Evolutionary conservation across 1,284 basidiomycete genomes (phyloP), one percentile per base, ranked within the genome.

Genomic region (Neolentinus lepideus): DNA sequence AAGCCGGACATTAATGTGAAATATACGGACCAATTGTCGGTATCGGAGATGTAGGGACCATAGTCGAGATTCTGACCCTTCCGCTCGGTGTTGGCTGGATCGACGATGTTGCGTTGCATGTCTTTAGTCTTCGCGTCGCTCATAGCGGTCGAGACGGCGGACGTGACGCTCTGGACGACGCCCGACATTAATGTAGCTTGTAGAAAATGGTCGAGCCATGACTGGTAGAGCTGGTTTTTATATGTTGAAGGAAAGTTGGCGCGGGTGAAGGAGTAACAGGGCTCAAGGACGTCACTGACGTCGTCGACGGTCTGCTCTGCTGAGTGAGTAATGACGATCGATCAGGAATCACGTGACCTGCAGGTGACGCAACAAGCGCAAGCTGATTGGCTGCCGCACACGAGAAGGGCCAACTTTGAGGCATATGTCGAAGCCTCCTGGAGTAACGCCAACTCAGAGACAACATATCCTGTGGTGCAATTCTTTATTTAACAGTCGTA

Each of bases 61-160:
- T 78, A 73, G 62, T 88, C 84, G 16, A 82, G 86, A 0, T 84
- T 88, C 57, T 84, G 62, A 29, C 70, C 69, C 11, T 74, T 69
- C 11, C 63, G 62, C 11, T 67, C 54, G 14, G 63, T 66, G 29
- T 56, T 55, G 10, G 60, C 31, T 9, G 72, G 67, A 38, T 77
- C 71, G 29, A 77, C 65, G 9, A 69, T 77, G 58, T 78, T 71
- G 14, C 62, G 66, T 56, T 75, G 64, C 53, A 86, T 62, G 63
- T 85, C 81, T 4, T 68, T 65, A 35, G 71, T 59, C 65, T 82
- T 80, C 19, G 68, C 65, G 27, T 67, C 74, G 38, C 70, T 61
- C 11, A 68, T 67, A 10, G 60, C 60, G 56, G 63, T 59, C 9
- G 60, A 58, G 60, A 69, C 60, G n/a, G 63, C 65, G 35, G 64